These are phyloP conservation scores for Coelastrella sp. DNA, from an alignment of 139 green algal species.

Conservation along the genomic window DNA sequence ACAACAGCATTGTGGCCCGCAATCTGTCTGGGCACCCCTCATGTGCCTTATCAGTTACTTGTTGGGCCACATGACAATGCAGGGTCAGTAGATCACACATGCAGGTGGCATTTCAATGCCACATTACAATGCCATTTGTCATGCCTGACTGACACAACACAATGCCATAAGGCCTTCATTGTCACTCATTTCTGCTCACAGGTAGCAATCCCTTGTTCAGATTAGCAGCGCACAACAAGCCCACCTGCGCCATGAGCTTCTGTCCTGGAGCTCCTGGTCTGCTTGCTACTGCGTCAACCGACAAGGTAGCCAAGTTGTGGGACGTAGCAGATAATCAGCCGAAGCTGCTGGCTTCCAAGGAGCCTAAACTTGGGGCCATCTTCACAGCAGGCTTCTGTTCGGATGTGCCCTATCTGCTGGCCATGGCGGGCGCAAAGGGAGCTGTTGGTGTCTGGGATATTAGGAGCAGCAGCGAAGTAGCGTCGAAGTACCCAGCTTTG, in stretches of 20 bases:
- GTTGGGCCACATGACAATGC: too few species aligned
- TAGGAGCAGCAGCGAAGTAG: slow-evolving; percentile 54
- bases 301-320: slow-evolving; percentile 98
- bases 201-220: slow-evolving; percentile 76
- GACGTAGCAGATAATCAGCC: slow-evolving; percentile 72
- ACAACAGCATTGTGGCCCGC: neutral
- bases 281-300: slow-evolving; percentile 91
- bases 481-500: slow-evolving; percentile 54
- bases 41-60: neutral
- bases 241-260: slow-evolving; percentile 83
- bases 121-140: too few species aligned
- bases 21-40: too few species aligned
- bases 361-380: slow-evolving; percentile 84
- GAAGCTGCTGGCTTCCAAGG: slow-evolving; percentile 75
- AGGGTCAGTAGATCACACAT: too few species aligned
- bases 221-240: slow-evolving; percentile 88
- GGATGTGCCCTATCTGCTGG: slow-evolving; percentile 80
- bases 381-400: slow-evolving; percentile 81
- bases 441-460: slow-evolving; percentile 90
- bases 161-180: neutral
- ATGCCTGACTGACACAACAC: too few species aligned
- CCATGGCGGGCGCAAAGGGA: slow-evolving; percentile 88
- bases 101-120: too few species aligned
- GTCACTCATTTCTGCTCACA: slow-evolving; percentile 10
- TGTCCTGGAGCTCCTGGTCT: slow-evolving; percentile 76